phyloP scores from a whole-genome alignment of 148 eudicot genomes.

The Amaranthus cruentus region DNA sequence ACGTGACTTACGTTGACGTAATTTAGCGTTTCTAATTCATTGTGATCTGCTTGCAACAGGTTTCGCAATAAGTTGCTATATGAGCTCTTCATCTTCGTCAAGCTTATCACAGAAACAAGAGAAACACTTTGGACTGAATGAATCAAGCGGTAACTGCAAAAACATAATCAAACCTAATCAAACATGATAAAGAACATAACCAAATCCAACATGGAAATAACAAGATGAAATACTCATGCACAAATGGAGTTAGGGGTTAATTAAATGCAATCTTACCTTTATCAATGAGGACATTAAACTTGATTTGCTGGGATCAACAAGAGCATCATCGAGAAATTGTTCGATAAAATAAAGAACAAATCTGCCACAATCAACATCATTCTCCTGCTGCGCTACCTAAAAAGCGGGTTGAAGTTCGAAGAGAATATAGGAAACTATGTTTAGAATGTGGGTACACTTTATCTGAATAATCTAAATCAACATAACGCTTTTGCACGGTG shows the following conservation, averaged over 20 bases:
- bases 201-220: background rate
- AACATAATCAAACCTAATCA: background rate
- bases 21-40: slow-evolving; percentile 18
- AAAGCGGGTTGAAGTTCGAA: background rate
- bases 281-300: background rate
- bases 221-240: background rate
- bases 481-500: no score
- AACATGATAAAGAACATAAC: no score
- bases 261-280: no score
- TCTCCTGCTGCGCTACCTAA: slow-evolving; percentile 33
- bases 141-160: slow-evolving; percentile 19
- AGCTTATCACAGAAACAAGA: slow-evolving; percentile 21
- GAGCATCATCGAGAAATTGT: slow-evolving; percentile 26
- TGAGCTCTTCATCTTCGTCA: slow-evolving; percentile 12
- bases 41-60: slow-evolving; percentile 16
- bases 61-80: background rate
- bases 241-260: no score
- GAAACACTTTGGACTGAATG: slow-evolving; percentile 16
- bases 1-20: background rate
- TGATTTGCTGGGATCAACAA: slow-evolving; percentile 10
- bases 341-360: slow-evolving; percentile 30
- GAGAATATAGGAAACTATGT: background rate
- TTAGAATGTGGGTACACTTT: no score
- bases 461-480: no score
- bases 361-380: slow-evolving; percentile 35